phyloP scores from a whole-genome alignment of 1,284 basidiomycete genomes.

The Ustilago loliicola region DNA sequence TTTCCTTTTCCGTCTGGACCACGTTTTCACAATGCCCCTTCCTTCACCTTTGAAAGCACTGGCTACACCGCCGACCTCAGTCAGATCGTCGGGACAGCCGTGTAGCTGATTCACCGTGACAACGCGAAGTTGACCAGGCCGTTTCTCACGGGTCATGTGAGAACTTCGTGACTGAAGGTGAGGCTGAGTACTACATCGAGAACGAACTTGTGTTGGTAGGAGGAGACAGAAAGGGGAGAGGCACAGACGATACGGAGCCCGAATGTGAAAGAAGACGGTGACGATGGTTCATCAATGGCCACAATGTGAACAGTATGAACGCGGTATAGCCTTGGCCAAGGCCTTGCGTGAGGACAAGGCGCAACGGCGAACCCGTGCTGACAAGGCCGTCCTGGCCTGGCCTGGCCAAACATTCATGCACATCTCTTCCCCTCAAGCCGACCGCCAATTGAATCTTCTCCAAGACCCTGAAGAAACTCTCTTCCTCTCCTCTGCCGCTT shows the following conservation, averaged over 20 bases:
- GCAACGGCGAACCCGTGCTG: slow-evolving; percentile 15
- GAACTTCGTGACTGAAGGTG: not conserved
- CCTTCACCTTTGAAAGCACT: not conserved
- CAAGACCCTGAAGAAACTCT: slow-evolving; percentile 12
- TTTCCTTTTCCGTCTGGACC: not conserved
- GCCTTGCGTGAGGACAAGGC: slow-evolving; percentile 12
- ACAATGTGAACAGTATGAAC: not conserved
- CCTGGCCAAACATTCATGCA: slow-evolving; percentile 7
- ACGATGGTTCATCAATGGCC: not conserved
- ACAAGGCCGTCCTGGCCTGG: slow-evolving; percentile 2
- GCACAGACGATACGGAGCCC: too few species aligned
- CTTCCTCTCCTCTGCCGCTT: slow-evolving; percentile 8
- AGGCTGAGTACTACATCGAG: too few species aligned
- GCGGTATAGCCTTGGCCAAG: not conserved
- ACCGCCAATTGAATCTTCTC: not conserved
- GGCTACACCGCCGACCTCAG: too few species aligned
- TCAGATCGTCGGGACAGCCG: not conserved
- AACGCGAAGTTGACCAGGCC: not conserved
- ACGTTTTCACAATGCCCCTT: not conserved
- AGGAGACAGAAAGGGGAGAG: too few species aligned
- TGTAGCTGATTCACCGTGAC: not conserved
- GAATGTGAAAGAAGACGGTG: too few species aligned
- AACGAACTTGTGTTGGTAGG: not conserved
- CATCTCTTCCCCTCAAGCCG: not conserved
- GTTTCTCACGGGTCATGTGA: not conserved